A percentile compares a stretch with the other conserved stretches of the same genome.
Conservation (phyloP, 2,329 filamentous ascomycete genomes). For the Penicillium sp. region DNA sequence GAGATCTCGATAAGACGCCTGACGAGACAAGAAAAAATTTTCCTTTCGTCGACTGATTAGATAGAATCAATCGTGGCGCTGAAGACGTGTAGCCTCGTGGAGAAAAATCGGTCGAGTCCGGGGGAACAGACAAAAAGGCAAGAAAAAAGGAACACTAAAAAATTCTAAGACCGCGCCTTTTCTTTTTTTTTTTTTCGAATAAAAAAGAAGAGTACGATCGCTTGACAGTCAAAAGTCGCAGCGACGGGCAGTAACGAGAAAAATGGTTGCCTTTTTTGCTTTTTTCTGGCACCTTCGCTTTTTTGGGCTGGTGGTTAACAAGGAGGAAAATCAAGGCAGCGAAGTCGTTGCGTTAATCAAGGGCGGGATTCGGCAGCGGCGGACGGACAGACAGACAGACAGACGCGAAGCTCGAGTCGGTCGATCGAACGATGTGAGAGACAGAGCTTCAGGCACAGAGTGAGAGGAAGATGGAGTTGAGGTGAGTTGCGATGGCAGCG, state of each 20-base stretch:
- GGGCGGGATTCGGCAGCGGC: not conserved
- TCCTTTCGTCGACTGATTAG: not conserved
- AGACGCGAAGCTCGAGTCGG: not conserved
- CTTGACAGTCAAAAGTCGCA: not conserved
- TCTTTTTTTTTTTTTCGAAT: not conserved
- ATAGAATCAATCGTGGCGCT: slow-evolving; percentile 3
- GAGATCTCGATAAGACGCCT: not conserved
- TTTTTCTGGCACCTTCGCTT: not conserved
- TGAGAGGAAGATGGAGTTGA: not conserved
- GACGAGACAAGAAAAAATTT: not conserved
- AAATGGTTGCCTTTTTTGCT: not conserved
- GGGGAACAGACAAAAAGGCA: not conserved
- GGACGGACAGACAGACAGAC: not conserved
- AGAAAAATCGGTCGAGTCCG: not conserved
- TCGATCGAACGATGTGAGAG: not conserved
- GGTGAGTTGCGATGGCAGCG: no score
- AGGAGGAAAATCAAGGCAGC: slow-evolving; percentile 1
- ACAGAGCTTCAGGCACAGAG: not conserved
- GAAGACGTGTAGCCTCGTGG: not conserved
- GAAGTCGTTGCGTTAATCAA: not conserved
- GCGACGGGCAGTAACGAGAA: not conserved
- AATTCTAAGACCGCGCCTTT: not conserved
- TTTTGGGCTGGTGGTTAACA: not conserved
- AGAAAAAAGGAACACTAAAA: not conserved
- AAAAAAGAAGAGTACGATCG: not conserved